Evolutionary conservation across 164 flowering plant species (phyloP), one percentile per base, ranked within the genome.

Genomic region (Amborella trichopoda): DNA sequence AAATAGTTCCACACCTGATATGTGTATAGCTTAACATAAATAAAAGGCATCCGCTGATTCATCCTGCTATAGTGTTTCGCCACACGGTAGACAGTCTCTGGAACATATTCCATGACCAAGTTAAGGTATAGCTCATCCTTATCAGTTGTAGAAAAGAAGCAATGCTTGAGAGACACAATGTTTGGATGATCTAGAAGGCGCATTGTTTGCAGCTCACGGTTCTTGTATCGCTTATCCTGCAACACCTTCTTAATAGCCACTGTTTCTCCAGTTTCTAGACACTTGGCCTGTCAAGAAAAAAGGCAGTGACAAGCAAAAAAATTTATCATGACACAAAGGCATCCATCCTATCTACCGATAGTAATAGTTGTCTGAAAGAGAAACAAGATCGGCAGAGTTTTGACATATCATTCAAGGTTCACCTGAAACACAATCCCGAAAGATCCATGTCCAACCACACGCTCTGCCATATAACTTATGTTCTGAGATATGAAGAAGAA

Each of bases 401-500:
- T n/a, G n/a, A n/a, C n/a, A n/a, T n/a, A n/a, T n/a, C n/a, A n/a
- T n/a, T n/a, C 34, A 30, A 30, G 11, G 14, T 30, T 48, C 50
- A 81, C 89, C 82, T 78, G 90, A 61, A 81, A 81, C 32, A 81
- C 90, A 48, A 78, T 67, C 22, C 90, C 82, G 62, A 81, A 81
- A 0, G 85, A 81, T 13, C 85, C 90, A 40, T 73, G 75, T 13
- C 90, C 90, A 40, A 81, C 85, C 46, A 68, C 69, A 25, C 89
- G 80, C 64, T 80, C 89, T 3, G 89, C 89, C 89, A 80, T 80
- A 70, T 77, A 76, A 53, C 85, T 78, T 44, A 81, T 74, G 8
- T 82, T 78, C 85, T 78, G 67, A 44, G 32, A 26, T n/a, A n/a
- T n/a, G n/a, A n/a, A n/a, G n/a, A n/a, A n/a, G n/a, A n/a, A n/a